Evolutionary conservation across 768 basidiomycete species (phyloP), one percentile per base, ranked within the genome.

Genomic region (Multifurca ochricompacta): DNA sequence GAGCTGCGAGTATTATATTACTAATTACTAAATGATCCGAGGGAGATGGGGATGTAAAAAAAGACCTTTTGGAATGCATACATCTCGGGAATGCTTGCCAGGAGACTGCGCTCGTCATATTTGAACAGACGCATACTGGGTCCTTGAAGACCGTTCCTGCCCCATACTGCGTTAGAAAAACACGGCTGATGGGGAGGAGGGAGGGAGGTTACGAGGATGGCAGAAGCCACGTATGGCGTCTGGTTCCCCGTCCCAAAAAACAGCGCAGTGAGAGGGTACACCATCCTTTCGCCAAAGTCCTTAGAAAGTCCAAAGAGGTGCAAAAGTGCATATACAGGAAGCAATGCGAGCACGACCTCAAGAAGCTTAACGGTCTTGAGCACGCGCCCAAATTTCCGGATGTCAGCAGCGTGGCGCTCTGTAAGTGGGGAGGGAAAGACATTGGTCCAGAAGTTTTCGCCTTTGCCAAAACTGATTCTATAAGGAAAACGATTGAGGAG

Each of bases 181-280:
- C n/a, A n/a, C n/a, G 3, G 16, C 36, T 9, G 9, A 32, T 4
- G 23, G 27, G 35, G 21, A 14, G 11, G 37, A 30, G 21, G 28
- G 37, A 1, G 31, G 13, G 19, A 21, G 49, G 64, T 1, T 37
- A 66, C 66, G 35, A 71, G 51, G 32, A 69, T 71, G 14, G 66
- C 65, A 9, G 64, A 67, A 1, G 71, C 68, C 16, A 73, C 64
- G 52, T 68, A 69, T 0, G 68, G 68, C n/a, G 68, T 71, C 54
- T 69, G 67, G 52, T 71, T 71, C 3, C 69, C 69, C 11, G 69
- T 70, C n/a, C 67, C 68, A 30, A 68, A 69, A 59, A 70, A 70
- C 27, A 71, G 62, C 6, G 69, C 66, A 25, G 69, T 64, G 30
- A 70, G 64, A 14, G 69, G 67, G 42, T 69, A 70, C n/a, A 70